Evolutionary conservation across 805 yeast genomes (phyloP).

Genomic region (Kluyveromyces aestuarii): DNA sequence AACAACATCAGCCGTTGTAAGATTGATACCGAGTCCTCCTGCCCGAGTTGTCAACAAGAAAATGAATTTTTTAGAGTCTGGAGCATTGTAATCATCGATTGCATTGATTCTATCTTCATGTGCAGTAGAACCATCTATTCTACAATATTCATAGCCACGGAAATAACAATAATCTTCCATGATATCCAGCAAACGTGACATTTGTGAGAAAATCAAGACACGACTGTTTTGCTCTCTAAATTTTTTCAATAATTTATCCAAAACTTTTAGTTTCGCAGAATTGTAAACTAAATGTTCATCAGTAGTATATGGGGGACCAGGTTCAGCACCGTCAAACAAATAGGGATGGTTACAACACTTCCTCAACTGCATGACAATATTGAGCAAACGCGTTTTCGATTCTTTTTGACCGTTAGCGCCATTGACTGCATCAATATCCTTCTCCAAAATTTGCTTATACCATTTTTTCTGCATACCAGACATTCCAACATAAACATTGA

Average conservation of each 20-base stretch:
- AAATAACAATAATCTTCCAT: conserved; percentile 71
- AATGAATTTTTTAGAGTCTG: conserved; percentile 62
- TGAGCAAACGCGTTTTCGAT: conserved; percentile 63
- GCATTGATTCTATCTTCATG: conserved; percentile 68
- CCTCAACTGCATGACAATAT: conserved; percentile 77
- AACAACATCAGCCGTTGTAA: conserved; percentile 74
- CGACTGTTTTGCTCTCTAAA: conserved; percentile 63
- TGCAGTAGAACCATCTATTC: conserved; percentile 79
- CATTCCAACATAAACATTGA: conserved; percentile 67
- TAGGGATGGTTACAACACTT: conserved; percentile 85
- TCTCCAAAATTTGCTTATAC: conserved; percentile 69
- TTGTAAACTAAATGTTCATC: conserved; percentile 75
- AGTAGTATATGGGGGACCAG: conserved; percentile 82
- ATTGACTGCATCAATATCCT: conserved; percentile 77
- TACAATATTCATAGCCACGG: conserved; percentile 60
- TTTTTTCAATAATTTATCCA: conserved; percentile 57
- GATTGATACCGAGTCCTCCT: conserved; percentile 81
- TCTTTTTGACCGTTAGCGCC: conserved; percentile 73
- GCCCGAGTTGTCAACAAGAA: conserved; percentile 77
- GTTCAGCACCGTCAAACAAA: conserved; percentile 79
- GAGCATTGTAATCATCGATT: conserved; percentile 73
- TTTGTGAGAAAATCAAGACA: conserved; percentile 72
- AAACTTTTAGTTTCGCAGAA: conserved; percentile 60
- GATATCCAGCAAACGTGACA: conserved; percentile 75
- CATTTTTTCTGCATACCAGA: conserved; percentile 70